Conservation (phyloP, 352 stramenopile species). For the Heterotrichella gracilis region DNA sequence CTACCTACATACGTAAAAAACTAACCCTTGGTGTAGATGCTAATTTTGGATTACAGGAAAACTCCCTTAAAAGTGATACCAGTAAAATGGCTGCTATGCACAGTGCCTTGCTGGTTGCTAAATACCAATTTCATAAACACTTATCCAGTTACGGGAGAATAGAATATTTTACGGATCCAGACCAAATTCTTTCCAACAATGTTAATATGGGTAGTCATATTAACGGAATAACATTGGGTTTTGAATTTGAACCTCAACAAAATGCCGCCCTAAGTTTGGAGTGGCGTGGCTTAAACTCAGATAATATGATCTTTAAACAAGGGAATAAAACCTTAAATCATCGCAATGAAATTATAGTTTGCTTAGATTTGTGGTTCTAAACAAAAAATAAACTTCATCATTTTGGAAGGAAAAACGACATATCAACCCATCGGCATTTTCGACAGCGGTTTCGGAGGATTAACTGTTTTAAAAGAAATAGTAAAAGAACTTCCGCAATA, state of each 20-base stretch:
- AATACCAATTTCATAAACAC: not conserved
- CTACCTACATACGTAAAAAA: not conserved
- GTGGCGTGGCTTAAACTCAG: not conserved
- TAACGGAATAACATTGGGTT: not conserved
- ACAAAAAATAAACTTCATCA: too few species aligned
- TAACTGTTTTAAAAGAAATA: not conserved
- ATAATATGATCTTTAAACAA: slow-evolving; percentile 1
- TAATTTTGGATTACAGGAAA: not conserved
- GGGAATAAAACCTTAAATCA: not conserved
- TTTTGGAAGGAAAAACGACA: not conserved
- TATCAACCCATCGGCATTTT: not conserved
- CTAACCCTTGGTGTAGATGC: not conserved
- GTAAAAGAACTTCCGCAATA: not conserved
- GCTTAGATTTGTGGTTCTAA: slow-evolving; percentile 5
- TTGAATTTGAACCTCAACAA: not conserved
- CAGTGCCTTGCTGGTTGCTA: not conserved
- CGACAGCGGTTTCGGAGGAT: not conserved
- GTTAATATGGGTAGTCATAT: not conserved
- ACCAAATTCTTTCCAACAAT: not conserved
- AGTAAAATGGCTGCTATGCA: not conserved
- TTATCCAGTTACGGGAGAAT: not conserved
- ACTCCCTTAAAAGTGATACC: not conserved
- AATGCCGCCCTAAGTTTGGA: not conserved
- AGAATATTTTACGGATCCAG: not conserved
- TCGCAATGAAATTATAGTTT: not conserved